A percentile compares a stretch with the other conserved stretches of the same genome.
Evolutionary conservation across 495 filamentous ascomycete species (phyloP).

Genomic region (Bacidia gigantensis): DNA sequence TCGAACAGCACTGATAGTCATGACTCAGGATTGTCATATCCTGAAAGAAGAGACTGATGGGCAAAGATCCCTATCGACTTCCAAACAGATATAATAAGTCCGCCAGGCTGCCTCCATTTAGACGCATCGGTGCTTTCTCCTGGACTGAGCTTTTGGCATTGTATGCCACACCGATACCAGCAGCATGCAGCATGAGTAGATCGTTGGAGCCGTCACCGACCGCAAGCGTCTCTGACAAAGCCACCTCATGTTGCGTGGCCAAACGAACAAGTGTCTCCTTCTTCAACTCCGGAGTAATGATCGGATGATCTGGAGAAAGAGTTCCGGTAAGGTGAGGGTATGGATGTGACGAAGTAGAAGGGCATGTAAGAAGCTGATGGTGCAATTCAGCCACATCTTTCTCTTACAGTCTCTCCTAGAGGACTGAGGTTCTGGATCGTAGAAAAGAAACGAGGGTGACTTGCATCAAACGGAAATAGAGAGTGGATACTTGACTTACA

Average conservation of each 20-base stretch:
- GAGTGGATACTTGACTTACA: neutral
- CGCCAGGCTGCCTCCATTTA: constrained; percentile 66
- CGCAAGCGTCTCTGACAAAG: constrained; percentile 63
- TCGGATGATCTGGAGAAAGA: constrained; percentile 48
- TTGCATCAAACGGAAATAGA: neutral
- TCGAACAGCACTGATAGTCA: neutral
- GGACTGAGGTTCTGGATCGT: too few species aligned
- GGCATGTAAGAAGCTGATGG: constrained; percentile 40
- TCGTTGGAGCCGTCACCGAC: constrained; percentile 96
- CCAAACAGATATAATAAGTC: constrained; percentile 70
- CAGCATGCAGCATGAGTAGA: constrained; percentile 76
- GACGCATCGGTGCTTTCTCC: constrained; percentile 61
- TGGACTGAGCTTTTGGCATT: constrained; percentile 90
- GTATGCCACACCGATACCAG: constrained; percentile 84
- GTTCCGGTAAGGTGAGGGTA: constrained; percentile 56
- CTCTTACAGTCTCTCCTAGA: too few species aligned
- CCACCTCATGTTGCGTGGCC: constrained; percentile 55
- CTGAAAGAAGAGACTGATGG: too few species aligned
- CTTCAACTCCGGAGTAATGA: constrained; percentile 76
- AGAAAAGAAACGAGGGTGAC: too few species aligned
- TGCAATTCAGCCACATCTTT: neutral
- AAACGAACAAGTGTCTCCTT: constrained; percentile 61
- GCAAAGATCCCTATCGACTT: neutral
- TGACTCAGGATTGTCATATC: too few species aligned
- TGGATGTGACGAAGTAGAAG: neutral